phyloP scores from a whole-genome alignment of 176 grass and related monocot genomes.

The Panicum miliaceum region DNA sequence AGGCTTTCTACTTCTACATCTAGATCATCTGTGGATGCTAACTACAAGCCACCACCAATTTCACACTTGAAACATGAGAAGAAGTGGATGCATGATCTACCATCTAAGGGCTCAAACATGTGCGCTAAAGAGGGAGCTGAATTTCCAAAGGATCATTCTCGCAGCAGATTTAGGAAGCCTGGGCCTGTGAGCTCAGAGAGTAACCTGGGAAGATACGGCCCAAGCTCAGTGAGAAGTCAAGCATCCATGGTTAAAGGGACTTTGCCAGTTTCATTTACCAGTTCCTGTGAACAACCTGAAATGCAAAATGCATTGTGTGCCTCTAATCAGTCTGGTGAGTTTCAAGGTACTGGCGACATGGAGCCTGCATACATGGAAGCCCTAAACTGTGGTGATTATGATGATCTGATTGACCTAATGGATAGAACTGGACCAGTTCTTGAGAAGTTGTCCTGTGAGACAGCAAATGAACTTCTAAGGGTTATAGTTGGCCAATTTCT shows the following conservation, averaged over 20 bases:
- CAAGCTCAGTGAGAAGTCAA: constrained; percentile 45
- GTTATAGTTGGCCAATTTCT: constrained; percentile 58
- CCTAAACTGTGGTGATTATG: constrained; percentile 61
- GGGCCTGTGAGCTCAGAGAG: constrained; percentile 33
- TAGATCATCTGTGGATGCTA: constrained; percentile 64
- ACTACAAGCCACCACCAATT: constrained; percentile 56
- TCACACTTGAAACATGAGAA: constrained; percentile 68
- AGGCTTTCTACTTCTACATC: constrained; percentile 66
- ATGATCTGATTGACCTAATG: constrained; percentile 77
- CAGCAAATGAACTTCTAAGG: constrained; percentile 64
- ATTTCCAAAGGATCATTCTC: constrained; percentile 38
- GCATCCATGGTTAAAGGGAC: constrained; percentile 33
- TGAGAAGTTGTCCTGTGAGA: constrained; percentile 73
- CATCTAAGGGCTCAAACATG: constrained; percentile 49
- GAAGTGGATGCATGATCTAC: constrained; percentile 55
- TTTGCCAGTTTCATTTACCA: constrained; percentile 41
- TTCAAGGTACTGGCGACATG: constrained; percentile 53
- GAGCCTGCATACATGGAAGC: constrained; percentile 78
- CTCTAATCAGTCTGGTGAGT: constrained; percentile 43
- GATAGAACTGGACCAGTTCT: constrained; percentile 93
- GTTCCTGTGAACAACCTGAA: constrained; percentile 40
- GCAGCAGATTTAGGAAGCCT: constrained; percentile 43
- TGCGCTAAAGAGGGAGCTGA: constrained; percentile 49
- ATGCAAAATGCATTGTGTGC: constrained; percentile 38
- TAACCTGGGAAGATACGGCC: constrained; percentile 40